phyloP scores from a whole-genome alignment of 768 basidiomycete species.

The Strobilomyces echinocephalus region DNA sequence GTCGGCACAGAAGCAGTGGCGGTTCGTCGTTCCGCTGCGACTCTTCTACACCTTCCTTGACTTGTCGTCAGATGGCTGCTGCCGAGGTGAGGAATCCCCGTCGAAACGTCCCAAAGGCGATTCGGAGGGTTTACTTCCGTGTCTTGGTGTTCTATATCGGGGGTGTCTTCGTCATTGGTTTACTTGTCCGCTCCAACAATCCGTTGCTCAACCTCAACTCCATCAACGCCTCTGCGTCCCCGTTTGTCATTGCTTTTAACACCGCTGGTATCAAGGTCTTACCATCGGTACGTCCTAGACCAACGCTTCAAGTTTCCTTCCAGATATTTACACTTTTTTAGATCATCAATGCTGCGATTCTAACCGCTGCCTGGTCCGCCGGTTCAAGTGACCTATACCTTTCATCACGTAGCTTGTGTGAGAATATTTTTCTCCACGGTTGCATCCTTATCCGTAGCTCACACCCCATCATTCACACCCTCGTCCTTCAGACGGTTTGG shows the following conservation, averaged over 20 bases:
- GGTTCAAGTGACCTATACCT: not conserved
- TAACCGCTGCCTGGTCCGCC: not conserved
- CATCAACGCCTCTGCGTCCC: constrained; percentile 13
- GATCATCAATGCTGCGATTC: constrained; percentile 4
- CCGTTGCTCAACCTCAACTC: constrained; percentile 22
- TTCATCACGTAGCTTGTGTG: constrained; percentile 4
- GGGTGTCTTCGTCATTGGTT: not conserved
- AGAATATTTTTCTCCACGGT: not conserved
- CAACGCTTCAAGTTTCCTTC: not conserved
- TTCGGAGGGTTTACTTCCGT: no score
- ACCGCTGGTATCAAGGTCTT: not conserved
- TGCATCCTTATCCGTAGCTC: not conserved
- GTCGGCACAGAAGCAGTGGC: constrained; percentile 2
- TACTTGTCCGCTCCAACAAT: constrained; percentile 1
- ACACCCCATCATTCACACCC: no score
- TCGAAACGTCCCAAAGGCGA: not conserved
- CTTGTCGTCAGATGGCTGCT: not conserved
- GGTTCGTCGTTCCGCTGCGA: not conserved
- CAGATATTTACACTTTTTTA: not conserved
- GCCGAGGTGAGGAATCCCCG: constrained; percentile 6
- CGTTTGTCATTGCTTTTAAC: not conserved
- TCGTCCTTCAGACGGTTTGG: constrained; percentile 46
- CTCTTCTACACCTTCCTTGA: not conserved
- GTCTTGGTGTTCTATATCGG: no score
- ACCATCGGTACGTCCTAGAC: not conserved